phyloP scores from a whole-genome alignment of 176 grass and related monocot species.

The Typha latifolia region DNA sequence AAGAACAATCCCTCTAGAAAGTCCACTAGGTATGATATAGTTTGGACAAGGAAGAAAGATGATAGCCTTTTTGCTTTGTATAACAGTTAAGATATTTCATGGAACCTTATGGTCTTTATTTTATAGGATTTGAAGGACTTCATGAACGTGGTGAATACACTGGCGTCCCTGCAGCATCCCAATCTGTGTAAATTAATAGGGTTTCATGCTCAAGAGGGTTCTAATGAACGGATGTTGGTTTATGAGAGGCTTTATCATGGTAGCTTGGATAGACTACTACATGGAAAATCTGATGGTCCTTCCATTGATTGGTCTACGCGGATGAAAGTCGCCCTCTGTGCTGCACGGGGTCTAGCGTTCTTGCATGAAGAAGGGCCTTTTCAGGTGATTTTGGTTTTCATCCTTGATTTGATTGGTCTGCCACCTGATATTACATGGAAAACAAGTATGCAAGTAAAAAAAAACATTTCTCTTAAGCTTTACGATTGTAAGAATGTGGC shows the following conservation, averaged over 20 bases:
- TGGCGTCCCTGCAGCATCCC: conserved; percentile 62
- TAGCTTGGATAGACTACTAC: conserved; percentile 65
- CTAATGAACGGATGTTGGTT: conserved; percentile 70
- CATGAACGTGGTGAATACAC: conserved; percentile 53
- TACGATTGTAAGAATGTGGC: too few relatives aligned
- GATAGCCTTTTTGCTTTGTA: too few relatives aligned
- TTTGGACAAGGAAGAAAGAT: too few relatives aligned
- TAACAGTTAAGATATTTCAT: too few relatives aligned
- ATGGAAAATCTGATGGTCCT: conserved; percentile 69
- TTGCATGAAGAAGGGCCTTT: conserved; percentile 98
- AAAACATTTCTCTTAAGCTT: too few relatives aligned
- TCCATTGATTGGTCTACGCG: conserved; percentile 83
- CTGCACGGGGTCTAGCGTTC: conserved; percentile 86
- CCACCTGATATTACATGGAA: too few relatives aligned
- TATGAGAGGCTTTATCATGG: conserved; percentile 88
- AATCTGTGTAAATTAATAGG: conserved; percentile 91
- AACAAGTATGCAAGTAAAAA: too few relatives aligned
- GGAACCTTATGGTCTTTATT: conserved; percentile 10
- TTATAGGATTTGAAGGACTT: conserved; percentile 86
- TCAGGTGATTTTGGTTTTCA: conserved; percentile 39
- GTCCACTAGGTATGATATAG: too few relatives aligned
- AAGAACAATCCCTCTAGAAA: too few relatives aligned
- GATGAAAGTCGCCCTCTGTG: conserved; percentile 75
- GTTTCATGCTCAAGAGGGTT: conserved; percentile 62
- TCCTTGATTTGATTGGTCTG: neutral